A percentile compares a stretch with the other conserved stretches of the same genome.
Evolutionary conservation across 441 rosid species (phyloP).

Genomic region (Populus hybrid): DNA sequence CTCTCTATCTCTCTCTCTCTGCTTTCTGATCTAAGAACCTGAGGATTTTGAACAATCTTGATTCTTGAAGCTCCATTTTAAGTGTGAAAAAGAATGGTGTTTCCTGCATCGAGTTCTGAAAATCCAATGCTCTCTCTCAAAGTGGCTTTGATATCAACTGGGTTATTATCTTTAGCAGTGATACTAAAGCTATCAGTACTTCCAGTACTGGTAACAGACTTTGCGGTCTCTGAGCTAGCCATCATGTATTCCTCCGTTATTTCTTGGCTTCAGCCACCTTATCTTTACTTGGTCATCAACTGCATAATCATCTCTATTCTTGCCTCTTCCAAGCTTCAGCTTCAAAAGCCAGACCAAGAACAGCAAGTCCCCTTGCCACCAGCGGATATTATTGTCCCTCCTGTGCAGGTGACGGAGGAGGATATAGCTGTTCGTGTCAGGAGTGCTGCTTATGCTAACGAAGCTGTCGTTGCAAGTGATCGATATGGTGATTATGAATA

Average conservation of each 20-base stretch:
- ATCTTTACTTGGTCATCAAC: slow-evolving; percentile 59
- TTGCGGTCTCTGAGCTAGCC: slow-evolving; percentile 40
- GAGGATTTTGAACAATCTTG: background rate
- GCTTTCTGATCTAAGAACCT: background rate
- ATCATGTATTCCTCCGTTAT: slow-evolving; percentile 35
- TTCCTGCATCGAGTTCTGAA: slow-evolving; percentile 13
- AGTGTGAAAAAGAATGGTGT: slow-evolving; percentile 34
- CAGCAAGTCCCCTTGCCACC: background rate
- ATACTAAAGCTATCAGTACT: slow-evolving; percentile 32
- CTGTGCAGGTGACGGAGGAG: background rate
- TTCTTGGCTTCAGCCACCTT: slow-evolving; percentile 74
- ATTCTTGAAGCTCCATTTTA: background rate
- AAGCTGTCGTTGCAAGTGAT: background rate
- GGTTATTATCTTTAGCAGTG: slow-evolving; percentile 42
- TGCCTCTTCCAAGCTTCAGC: slow-evolving; percentile 51
- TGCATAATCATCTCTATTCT: slow-evolving; percentile 61
- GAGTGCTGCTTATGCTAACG: background rate
- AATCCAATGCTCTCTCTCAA: slow-evolving; percentile 29
- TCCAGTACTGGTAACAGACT: slow-evolving; percentile 35
- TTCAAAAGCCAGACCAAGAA: slow-evolving; percentile 34
- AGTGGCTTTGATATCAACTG: slow-evolving; percentile 46
- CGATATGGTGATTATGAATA: background rate
- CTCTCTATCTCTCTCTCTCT: background rate
- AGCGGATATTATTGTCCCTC: background rate
- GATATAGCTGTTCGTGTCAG: background rate